Conservation (phyloP, 495 filamentous ascomycete species). For the Hypoxylon cercidicola region DNA sequence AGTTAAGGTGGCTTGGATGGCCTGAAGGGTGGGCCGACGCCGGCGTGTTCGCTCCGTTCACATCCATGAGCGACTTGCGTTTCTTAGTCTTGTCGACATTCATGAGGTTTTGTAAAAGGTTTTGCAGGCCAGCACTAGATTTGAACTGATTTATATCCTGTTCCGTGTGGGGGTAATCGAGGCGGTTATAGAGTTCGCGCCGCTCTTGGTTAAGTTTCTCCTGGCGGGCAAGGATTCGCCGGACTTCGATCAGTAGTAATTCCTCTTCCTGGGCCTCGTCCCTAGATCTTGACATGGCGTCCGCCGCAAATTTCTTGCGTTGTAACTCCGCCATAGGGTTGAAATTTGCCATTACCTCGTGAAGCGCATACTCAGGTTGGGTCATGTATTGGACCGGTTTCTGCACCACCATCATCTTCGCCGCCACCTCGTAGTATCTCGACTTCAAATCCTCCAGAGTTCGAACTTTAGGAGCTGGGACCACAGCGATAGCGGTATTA, state of each 20-base stretch:
- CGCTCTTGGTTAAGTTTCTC: constrained; percentile 87
- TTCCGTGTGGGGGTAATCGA: constrained; percentile 79
- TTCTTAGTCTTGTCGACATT: constrained; percentile 89
- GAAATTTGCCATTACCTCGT: constrained; percentile 87
- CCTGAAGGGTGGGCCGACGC: constrained; percentile 42
- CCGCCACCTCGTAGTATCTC: constrained; percentile 86
- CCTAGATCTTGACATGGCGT: constrained; percentile 78
- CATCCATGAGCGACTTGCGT: constrained; percentile 67
- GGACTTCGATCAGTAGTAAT: constrained; percentile 85
- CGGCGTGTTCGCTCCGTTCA: constrained; percentile 65
- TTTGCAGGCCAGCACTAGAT: constrained; percentile 78
- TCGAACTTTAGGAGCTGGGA: constrained; percentile 60
- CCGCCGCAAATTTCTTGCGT: constrained; percentile 85
- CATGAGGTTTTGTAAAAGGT: constrained; percentile 80
- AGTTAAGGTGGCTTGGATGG: constrained; percentile 46
- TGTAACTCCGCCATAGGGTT: constrained; percentile 77
- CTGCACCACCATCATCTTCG: constrained; percentile 83
- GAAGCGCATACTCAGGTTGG: constrained; percentile 77
- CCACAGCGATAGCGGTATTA: constrained; percentile 60
- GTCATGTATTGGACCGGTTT: constrained; percentile 88
- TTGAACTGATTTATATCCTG: constrained; percentile 77
- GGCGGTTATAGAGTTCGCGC: constrained; percentile 85
- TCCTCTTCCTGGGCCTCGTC: constrained; percentile 94
- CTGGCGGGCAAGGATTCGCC: constrained; percentile 84
- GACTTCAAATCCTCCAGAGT: constrained; percentile 91